A percentile compares a stretch with the other conserved stretches of the same genome.
phyloP scores from a whole-genome alignment of 1,139 yeast genomes.

The Magnusiomyces suaveolens region DNA sequence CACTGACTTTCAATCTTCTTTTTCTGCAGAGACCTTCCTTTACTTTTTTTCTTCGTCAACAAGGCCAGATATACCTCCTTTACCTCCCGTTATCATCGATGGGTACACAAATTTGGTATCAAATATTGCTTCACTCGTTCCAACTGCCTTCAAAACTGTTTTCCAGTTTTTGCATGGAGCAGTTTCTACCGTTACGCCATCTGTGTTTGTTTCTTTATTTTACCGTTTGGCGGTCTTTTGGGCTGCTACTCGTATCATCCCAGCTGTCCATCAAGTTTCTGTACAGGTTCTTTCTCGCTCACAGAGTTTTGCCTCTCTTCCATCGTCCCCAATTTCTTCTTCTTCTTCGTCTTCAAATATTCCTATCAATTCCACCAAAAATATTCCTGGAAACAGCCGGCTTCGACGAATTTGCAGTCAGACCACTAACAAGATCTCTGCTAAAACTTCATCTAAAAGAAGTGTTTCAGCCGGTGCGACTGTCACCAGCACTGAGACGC shows the following conservation, averaged over 20 bases:
- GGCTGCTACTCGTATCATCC: slow-evolving; percentile 89
- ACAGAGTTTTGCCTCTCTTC: background rate
- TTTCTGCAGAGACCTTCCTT: slow-evolving; percentile 22
- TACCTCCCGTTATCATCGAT: slow-evolving; percentile 33
- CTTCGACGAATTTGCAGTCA: background rate
- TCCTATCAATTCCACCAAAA: slow-evolving; percentile 18
- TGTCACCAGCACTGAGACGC: background rate
- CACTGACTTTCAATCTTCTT: slow-evolving; percentile 50
- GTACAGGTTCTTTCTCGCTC: slow-evolving; percentile 1
- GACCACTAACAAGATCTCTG: no score
- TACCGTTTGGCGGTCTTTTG: slow-evolving; percentile 81
- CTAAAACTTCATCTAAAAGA: background rate
- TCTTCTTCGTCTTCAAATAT: slow-evolving; percentile 19
- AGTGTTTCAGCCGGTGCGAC: no score
- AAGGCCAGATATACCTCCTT: slow-evolving; percentile 23
- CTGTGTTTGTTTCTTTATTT: slow-evolving; percentile 69
- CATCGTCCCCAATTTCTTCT: slow-evolving; percentile 24
- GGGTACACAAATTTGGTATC: slow-evolving; percentile 35
- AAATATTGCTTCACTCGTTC: slow-evolving; percentile 38
- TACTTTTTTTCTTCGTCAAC: slow-evolving; percentile 22
- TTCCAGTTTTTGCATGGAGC: slow-evolving; percentile 64
- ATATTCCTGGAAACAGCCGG: background rate
- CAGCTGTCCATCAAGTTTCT: slow-evolving; percentile 32
- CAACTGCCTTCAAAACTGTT: slow-evolving; percentile 46
- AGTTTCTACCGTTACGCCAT: slow-evolving; percentile 65